Conservation (phyloP, 805 yeast species). For the Starmerella vaccinii region DNA sequence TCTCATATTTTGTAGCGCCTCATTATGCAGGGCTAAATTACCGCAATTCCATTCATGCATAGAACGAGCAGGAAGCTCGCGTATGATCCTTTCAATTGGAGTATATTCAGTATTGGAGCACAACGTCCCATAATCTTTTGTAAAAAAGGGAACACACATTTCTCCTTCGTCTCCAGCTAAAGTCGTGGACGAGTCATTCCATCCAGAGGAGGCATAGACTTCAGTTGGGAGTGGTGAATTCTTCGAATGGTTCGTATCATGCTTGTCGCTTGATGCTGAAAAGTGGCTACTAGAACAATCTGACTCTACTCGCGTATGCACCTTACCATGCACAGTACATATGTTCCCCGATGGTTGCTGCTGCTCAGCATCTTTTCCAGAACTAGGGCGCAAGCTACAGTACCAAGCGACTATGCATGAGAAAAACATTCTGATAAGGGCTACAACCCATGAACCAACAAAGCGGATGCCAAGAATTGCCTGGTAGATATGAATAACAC, state of each 20-base stretch:
- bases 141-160: conserved; percentile 16
- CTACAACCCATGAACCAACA: not conserved
- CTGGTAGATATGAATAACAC: not conserved
- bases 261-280: not conserved
- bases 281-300: not conserved
- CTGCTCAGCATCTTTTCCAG: not conserved
- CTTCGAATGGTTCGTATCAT: not conserved
- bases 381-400: not conserved
- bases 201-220: not conserved
- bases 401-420: not conserved
- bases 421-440: not conserved
- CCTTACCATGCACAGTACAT: not conserved
- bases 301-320: not conserved
- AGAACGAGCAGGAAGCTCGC: conserved; percentile 16
- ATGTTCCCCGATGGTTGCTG: not conserved
- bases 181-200: not conserved
- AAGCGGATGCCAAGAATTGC: not conserved
- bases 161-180: not conserved
- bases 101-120: conserved; percentile 15
- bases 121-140: conserved; percentile 8
- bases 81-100: conserved; percentile 9
- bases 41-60: conserved; percentile 25
- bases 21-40: conserved; percentile 14
- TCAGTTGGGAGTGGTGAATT: not conserved
- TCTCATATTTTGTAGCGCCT: conserved; percentile 15